phyloP scores from a whole-genome alignment of 2,329 filamentous ascomycete genomes.

The Diplodia corticola region DNA sequence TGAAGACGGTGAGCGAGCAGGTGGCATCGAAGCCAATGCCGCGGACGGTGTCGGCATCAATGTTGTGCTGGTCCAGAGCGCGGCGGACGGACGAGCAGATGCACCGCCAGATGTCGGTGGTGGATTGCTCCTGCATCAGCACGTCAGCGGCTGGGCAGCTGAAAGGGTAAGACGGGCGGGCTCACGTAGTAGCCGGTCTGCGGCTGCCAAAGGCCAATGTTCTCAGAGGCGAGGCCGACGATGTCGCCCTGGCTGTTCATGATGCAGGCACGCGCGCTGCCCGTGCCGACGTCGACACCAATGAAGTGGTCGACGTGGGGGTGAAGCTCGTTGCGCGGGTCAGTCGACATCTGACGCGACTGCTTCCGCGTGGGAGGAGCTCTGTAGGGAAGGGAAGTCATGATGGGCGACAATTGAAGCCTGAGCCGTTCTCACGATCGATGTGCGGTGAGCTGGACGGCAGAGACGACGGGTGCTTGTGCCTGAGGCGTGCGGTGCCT shows the following conservation, averaged over 20 bases:
- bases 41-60: conserved; percentile 73
- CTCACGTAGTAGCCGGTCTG: conserved; percentile 57
- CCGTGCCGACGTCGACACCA: conserved; percentile 94
- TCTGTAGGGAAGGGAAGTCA: conserved; percentile 26
- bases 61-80: conserved; percentile 77
- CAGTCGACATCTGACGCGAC: conserved; percentile 51
- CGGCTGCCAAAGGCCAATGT: conserved; percentile 55
- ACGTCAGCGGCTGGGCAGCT: conserved; percentile 20
- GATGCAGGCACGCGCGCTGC: conserved; percentile 91
- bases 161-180: not conserved
- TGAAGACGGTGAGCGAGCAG: conserved; percentile 93
- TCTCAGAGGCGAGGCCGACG: conserved; percentile 57
- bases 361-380: conserved; percentile 33
- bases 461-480: not conserved
- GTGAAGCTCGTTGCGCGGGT: conserved; percentile 58
- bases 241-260: conserved; percentile 92
- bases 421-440: conserved; percentile 8
- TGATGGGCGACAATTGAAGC: conserved; percentile 11
- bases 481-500: not conserved
- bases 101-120: conserved; percentile 92
- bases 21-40: conserved; percentile 98
- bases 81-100: conserved; percentile 87
- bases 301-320: conserved; percentile 65
- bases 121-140: conserved; percentile 81
- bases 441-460: conserved; percentile 1